Conservation (phyloP, 805 yeast genomes). For the Pichia deserticola region DNA sequence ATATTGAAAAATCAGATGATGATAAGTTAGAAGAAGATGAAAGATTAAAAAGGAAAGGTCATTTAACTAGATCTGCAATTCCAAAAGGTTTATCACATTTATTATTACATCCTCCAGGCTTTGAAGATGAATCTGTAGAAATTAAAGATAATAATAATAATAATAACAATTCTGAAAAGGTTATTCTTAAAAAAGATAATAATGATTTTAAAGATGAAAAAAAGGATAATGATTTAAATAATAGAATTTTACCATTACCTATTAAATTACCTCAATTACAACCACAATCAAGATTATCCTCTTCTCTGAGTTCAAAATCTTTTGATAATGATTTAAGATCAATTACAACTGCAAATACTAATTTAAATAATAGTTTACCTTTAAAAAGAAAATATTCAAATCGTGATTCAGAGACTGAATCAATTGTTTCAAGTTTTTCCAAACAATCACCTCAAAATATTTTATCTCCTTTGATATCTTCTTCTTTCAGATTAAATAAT, state of each 20-base stretch:
- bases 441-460: not conserved
- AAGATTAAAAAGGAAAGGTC: slow-evolving; percentile 41
- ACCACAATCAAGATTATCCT: slow-evolving; percentile 7
- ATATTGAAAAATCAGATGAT: slow-evolving; percentile 29
- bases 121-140: not conserved
- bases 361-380: not conserved
- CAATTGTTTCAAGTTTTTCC: slow-evolving; percentile 5
- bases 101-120: slow-evolving; percentile 26
- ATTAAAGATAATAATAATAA: slow-evolving; percentile 1
- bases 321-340: slow-evolving; percentile 5
- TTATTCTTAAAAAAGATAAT: not conserved
- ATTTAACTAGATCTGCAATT: slow-evolving; percentile 42
- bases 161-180: not conserved
- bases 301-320: slow-evolving; percentile 8
- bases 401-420: slow-evolving; percentile 5
- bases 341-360: not conserved
- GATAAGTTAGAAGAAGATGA: slow-evolving; percentile 41
- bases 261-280: slow-evolving; percentile 8
- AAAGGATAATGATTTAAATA: not conserved
- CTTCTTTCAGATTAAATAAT: not conserved
- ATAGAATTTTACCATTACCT: slow-evolving; percentile 12
- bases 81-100: slow-evolving; percentile 49
- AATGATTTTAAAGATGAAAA: not conserved
- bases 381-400: slow-evolving; percentile 6
- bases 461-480: slow-evolving; percentile 3